These are phyloP conservation scores for Calocybe gambosa DNA, from an alignment of 1,284 basidiomycete species.

Conservation along the genomic window DNA sequence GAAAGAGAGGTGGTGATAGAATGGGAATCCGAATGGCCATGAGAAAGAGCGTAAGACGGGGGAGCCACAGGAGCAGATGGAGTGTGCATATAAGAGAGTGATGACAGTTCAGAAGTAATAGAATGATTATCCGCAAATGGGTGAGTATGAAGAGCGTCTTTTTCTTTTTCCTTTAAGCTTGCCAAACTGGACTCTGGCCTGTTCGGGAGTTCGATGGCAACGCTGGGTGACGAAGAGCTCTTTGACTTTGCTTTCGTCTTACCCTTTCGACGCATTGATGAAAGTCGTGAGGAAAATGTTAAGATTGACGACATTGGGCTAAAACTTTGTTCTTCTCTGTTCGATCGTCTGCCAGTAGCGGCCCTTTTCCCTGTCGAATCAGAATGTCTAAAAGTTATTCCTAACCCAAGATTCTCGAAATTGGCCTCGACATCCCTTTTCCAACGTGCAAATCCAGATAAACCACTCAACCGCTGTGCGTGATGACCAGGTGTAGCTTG, in stretches of 20 bases:
- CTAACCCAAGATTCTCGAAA: constrained; percentile 25
- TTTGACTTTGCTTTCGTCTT: constrained; percentile 26
- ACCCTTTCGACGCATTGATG: constrained; percentile 27
- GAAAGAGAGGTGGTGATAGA: constrained; percentile 19
- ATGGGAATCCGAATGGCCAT: constrained; percentile 15
- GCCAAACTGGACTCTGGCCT: constrained; percentile 16
- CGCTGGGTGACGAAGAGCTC: constrained; percentile 29
- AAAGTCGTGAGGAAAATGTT: constrained; percentile 14
- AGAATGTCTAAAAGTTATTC: constrained; percentile 36
- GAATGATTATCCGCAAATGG: constrained; percentile 10
- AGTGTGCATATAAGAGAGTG: constrained; percentile 27
- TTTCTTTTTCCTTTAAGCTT: constrained; percentile 15
- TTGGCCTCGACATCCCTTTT: constrained; percentile 34
- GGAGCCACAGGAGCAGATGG: constrained; percentile 18
- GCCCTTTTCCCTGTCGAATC: constrained; percentile 24
- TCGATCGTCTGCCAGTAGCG: constrained; percentile 17
- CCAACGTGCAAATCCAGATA: constrained; percentile 35
- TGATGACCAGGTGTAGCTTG: constrained; percentile 9
- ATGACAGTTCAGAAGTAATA: constrained; percentile 21
- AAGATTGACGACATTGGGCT: constrained; percentile 20
- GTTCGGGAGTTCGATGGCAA: constrained; percentile 28
- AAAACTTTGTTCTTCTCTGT: constrained; percentile 20
- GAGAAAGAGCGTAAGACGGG: constrained; percentile 26
- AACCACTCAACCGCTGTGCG: constrained; percentile 20
- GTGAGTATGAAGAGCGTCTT: constrained; percentile 8